Conservation (phyloP, 106 monocot genomes). For the Dendrobium officinale region DNA sequence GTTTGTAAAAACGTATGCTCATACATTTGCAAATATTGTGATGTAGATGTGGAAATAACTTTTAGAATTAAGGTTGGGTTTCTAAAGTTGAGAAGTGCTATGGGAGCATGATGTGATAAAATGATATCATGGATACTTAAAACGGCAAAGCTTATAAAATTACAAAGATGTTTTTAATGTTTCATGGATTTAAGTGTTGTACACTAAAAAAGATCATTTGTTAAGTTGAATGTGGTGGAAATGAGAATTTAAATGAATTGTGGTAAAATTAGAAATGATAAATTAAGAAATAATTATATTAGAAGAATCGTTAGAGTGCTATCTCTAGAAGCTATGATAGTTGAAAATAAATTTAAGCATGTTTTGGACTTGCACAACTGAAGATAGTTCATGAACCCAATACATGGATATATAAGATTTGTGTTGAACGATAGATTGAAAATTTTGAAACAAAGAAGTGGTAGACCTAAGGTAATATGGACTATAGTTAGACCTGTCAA, state of each 20-base stretch:
- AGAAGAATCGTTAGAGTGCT: not conserved
- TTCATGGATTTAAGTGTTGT: not conserved
- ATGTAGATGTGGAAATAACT: not conserved
- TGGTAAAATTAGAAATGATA: not conserved
- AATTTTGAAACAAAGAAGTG: too few species aligned
- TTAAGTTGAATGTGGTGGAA: not conserved
- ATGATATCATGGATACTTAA: not conserved
- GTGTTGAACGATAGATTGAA: too few species aligned
- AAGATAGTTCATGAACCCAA: not conserved
- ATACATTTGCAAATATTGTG: not conserved
- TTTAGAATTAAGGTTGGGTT: not conserved
- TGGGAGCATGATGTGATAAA: not conserved
- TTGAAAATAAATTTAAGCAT: not conserved
- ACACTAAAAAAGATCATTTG: not conserved
- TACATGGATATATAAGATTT: too few species aligned
- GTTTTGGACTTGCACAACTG: not conserved
- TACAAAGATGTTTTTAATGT: not conserved
- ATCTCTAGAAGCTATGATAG: not conserved
- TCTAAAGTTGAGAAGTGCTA: not conserved
- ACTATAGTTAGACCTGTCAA: too few species aligned
- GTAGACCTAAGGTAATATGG: too few species aligned
- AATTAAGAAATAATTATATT: not conserved
- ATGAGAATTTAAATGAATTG: not conserved
- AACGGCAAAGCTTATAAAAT: not conserved
- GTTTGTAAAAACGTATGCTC: not conserved